phyloP scores from a whole-genome alignment of 2,329 filamentous ascomycete genomes.

The Clonostachys byssicola region DNA sequence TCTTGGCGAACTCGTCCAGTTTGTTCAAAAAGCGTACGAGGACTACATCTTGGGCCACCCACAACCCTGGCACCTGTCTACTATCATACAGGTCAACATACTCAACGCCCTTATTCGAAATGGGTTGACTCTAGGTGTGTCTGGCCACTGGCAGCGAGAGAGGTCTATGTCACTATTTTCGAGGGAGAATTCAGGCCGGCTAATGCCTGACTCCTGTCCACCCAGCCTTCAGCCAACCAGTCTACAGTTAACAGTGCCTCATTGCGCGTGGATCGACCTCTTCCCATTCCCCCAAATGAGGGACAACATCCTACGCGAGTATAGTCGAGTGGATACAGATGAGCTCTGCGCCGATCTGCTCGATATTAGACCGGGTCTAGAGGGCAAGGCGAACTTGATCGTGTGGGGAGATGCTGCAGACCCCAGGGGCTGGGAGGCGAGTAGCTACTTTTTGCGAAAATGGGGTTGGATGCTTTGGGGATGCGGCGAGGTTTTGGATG shows the following conservation, averaged over 20 bases:
- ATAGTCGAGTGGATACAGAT: conserved; percentile 9
- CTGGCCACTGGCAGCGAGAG: too few relatives aligned
- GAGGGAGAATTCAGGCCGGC: too few relatives aligned
- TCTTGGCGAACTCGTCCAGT: too few relatives aligned
- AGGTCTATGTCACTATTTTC: too few relatives aligned
- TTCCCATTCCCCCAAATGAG: conserved; percentile 24
- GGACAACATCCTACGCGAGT: conserved; percentile 19
- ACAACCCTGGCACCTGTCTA: background rate
- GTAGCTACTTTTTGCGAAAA: conserved; percentile 32
- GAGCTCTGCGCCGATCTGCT: conserved; percentile 9
- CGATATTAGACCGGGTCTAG: background rate
- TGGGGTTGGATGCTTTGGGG: conserved; percentile 31
- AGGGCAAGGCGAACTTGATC: conserved; percentile 16
- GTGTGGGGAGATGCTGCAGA: conserved; percentile 45
- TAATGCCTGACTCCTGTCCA: too few relatives aligned
- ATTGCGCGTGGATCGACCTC: conserved; percentile 29
- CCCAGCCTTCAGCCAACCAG: too few relatives aligned
- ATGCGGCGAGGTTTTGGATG: conserved; percentile 24
- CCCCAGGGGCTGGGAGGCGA: conserved; percentile 38
- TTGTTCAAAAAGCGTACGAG: too few relatives aligned
- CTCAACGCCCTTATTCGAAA: conserved; percentile 4
- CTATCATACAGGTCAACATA: conserved; percentile 5
- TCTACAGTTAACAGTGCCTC: conserved; percentile 2
- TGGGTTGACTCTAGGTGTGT: background rate
- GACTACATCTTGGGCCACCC: too few relatives aligned